Conservation (phyloP, 2,329 filamentous ascomycete genomes). For the Zymoseptoria tritici region DNA sequence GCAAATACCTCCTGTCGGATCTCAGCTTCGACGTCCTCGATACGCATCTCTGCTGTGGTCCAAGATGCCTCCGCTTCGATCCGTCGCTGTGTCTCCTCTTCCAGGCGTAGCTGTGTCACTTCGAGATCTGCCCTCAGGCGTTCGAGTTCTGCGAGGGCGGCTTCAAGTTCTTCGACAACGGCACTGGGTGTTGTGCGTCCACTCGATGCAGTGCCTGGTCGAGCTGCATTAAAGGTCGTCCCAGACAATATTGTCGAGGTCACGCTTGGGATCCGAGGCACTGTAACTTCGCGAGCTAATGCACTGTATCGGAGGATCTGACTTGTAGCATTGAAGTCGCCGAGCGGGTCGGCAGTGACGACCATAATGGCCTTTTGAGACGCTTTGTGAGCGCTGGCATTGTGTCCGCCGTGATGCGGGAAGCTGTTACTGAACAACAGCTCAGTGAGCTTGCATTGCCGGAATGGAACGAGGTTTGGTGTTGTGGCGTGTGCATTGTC, state of each 20-base stretch:
- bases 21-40: constrained; percentile 72
- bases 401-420: constrained; percentile 14
- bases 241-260: constrained; percentile 56
- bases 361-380: constrained; percentile 93
- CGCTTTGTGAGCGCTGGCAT: constrained; percentile 44
- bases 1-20: constrained; percentile 81
- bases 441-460: constrained; percentile 48
- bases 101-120: constrained; percentile 60
- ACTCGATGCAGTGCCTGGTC: constrained; percentile 20
- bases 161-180: constrained; percentile 63
- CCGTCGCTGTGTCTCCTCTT: constrained; percentile 62
- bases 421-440: constrained; percentile 47
- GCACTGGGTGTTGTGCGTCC: constrained; percentile 42
- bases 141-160: constrained; percentile 71
- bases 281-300: constrained; percentile 83
- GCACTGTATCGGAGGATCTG: constrained; percentile 94
- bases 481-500: constrained; percentile 57
- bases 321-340: constrained; percentile 93
- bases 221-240: constrained; percentile 20
- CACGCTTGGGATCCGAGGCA: constrained; percentile 78
- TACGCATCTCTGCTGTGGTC: constrained; percentile 53
- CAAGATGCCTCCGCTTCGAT: constrained; percentile 67
- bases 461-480: constrained; percentile 65
- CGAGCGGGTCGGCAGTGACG: constrained; percentile 84
- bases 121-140: constrained; percentile 74